Evolutionary conservation across 495 filamentous ascomycete species (phyloP).

Genomic region (Wilcoxina mikolae): DNA sequence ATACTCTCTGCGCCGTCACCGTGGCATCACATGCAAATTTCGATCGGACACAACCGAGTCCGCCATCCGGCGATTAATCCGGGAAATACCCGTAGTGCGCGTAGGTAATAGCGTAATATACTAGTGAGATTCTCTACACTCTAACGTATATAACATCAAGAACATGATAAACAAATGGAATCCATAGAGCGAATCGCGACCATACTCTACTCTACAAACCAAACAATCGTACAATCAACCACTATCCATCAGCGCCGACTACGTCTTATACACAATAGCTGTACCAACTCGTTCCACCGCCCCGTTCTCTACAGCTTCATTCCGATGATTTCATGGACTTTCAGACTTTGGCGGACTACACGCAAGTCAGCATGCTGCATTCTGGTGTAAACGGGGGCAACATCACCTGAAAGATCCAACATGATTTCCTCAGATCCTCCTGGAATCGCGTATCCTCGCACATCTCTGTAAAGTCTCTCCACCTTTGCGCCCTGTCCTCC

Average conservation of each 20-base stretch:
- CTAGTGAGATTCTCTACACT: no score
- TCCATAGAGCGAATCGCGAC: background rate
- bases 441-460: slow-evolving; percentile 94
- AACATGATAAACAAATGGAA: background rate
- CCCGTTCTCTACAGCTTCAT: slow-evolving; percentile 92
- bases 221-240: slow-evolving; percentile 6
- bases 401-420: slow-evolving; percentile 76
- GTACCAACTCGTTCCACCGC: no score
- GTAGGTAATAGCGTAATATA: no score
- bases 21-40: no score
- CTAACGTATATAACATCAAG: background rate
- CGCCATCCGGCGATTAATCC: no score
- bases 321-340: slow-evolving; percentile 76
- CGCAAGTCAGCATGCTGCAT: background rate
- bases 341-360: slow-evolving; percentile 55
- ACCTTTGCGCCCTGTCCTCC: slow-evolving; percentile 95
- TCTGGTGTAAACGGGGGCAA: background rate
- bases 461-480: slow-evolving; percentile 87
- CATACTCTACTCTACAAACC: background rate
- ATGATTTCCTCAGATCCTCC: slow-evolving; percentile 98
- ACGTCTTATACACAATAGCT: no score
- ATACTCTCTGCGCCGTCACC: no score
- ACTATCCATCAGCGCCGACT: no score
- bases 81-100: no score
- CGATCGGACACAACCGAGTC: no score